These are phyloP conservation scores for Pseudogymnoascus sp. DNA, from an alignment of 2,329 filamentous ascomycete genomes.

Conservation along the genomic window DNA sequence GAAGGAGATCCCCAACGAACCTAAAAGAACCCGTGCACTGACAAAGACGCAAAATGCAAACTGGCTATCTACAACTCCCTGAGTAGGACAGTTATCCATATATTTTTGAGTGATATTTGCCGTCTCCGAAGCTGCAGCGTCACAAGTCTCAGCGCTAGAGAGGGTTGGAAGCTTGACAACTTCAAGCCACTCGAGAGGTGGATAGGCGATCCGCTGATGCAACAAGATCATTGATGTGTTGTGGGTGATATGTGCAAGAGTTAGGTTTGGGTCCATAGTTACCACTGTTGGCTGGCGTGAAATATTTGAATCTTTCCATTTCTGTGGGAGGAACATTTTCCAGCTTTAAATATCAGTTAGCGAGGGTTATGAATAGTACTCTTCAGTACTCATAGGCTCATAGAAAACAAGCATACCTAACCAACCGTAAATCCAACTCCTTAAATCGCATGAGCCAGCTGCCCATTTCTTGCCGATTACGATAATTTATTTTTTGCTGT, in stretches of 20 bases:
- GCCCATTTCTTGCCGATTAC: constrained; percentile 31
- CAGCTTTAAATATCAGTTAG: constrained; percentile 25
- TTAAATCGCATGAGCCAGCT: constrained; percentile 39
- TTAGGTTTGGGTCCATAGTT: constrained; percentile 30
- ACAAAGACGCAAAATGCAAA: constrained; percentile 28
- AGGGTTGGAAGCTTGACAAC: constrained; percentile 22
- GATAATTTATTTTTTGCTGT: constrained; percentile 33
- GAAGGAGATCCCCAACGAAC: constrained; percentile 10
- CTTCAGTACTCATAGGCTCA: not conserved
- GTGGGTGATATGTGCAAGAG: constrained; percentile 29
- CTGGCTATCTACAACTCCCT: constrained; percentile 18
- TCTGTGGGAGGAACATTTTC: constrained; percentile 36
- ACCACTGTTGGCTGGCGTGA: constrained; percentile 20
- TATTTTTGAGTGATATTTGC: constrained; percentile 26
- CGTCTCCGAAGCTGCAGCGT: constrained; percentile 25
- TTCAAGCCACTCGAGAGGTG: constrained; percentile 17
- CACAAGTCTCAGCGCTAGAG: constrained; percentile 27
- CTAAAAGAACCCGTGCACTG: constrained; percentile 24
- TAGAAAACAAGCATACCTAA: constrained; percentile 27
- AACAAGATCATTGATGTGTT: constrained; percentile 29
- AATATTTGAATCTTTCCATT: constrained; percentile 32
- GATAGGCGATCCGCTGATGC: constrained; percentile 29
- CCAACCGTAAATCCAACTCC: constrained; percentile 36
- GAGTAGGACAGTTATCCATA: constrained; percentile 20
- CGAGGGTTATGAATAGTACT: not conserved